Base-by-base conservation (phyloP, 1,284 basidiomycete species). In the Cutaneotrichosporon arboriforme region DNA sequence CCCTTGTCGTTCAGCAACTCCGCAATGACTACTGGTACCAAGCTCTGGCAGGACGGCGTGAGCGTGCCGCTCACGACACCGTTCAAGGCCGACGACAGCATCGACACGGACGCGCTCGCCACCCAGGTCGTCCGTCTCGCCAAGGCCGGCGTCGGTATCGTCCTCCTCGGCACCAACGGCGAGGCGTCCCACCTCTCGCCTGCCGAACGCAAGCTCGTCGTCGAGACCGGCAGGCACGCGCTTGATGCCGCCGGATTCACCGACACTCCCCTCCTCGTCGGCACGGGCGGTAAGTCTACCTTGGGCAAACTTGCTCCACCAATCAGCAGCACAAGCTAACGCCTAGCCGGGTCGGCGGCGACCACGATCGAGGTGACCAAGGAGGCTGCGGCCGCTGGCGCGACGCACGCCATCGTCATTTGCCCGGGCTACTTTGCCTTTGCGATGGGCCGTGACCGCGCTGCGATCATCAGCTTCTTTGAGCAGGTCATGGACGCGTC, bases 361-460 rank as follows among this genome's bases (percentile, higher is more conserved):
- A 89, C 92, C 70, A 90, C 89, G 21, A 87, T 88, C 69, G 80
- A 85, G 67, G 79, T 93, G 37, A 86, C 85, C 62, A 68, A 76
- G 20, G 87, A 92, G 63, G 90, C 90, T 2, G 83, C 82, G 42
- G 84, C 84, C 15, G 86, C 86, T 0, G 90, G 91, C 3, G 90
- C 89, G 8, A 82, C 83, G 34, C 83, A 86, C 64, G 84, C 81
- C 7, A 70, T 71, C 52, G 67, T 74, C 45, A 75, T 76, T 47
- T 67, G 67, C 51, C 74, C 73, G 2, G 68, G 75, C 8, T 78
- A 78, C 69, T 76, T 80, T 56, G 69, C 76, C 2, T 78, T 77
- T 40, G 77, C 74, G 8, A 72, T 80, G 61, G 70, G 70, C 33
- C 66, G 70, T 41, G 76, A 78, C 66, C 62, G 70, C 26, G 57